These are phyloP conservation scores for Arachis monticola DNA, from an alignment of 331 rosid genomes.

Conservation along the genomic window DNA sequence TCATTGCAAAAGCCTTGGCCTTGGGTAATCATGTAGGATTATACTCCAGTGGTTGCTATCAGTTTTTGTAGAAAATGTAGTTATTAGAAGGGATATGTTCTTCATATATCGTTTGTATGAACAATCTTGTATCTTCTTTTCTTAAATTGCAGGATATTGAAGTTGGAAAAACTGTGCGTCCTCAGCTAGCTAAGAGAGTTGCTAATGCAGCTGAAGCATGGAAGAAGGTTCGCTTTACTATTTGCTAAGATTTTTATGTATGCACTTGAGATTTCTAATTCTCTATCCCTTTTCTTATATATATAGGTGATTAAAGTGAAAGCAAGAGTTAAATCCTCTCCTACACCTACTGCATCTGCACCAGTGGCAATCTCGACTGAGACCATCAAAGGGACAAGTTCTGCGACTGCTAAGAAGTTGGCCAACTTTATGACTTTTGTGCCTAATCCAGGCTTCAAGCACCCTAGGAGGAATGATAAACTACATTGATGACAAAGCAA, in stretches of 20 bases:
- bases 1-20: not conserved
- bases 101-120: constrained; percentile 5
- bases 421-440: too few relatives aligned
- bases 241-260: constrained; percentile 15
- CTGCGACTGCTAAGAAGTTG: too few relatives aligned
- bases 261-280: constrained; percentile 22
- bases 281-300: not conserved
- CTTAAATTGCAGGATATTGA: constrained; percentile 75
- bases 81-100: not conserved
- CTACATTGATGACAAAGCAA: too few relatives aligned
- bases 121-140: constrained; percentile 7
- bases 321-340: too few relatives aligned
- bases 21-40: not conserved
- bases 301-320: too few relatives aligned
- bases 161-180: constrained; percentile 97
- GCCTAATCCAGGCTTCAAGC: too few relatives aligned
- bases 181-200: constrained; percentile 93
- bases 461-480: too few relatives aligned
- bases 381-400: too few relatives aligned
- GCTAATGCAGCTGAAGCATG: constrained; percentile 79
- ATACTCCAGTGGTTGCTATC: not conserved
- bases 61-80: constrained; percentile 8
- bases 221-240: constrained; percentile 68
- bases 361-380: too few relatives aligned
- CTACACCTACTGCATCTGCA: too few relatives aligned